These are phyloP conservation scores for Avena eriantha DNA, from an alignment of 176 grass and related monocot species.

Conservation along the genomic window DNA sequence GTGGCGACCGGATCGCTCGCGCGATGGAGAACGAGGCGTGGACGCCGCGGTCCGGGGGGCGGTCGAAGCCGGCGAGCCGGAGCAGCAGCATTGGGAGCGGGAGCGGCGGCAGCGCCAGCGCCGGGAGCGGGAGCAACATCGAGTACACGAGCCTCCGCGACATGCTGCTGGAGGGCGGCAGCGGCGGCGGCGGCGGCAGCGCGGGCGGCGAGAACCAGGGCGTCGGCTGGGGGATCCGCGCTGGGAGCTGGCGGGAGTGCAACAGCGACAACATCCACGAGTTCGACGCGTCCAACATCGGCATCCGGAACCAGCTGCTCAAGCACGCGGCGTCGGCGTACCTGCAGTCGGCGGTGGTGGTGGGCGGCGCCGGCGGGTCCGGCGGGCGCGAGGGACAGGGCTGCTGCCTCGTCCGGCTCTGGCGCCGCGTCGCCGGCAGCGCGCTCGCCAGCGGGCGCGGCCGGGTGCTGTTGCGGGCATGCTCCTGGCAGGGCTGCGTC, in stretches of 20 bases:
- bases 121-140: slow-evolving; percentile 8
- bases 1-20: not conserved
- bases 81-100: slow-evolving; percentile 40
- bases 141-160: slow-evolving; percentile 91
- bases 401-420: slow-evolving; percentile 51
- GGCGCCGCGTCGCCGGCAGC: slow-evolving; percentile 32
- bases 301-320: slow-evolving; percentile 72
- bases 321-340: slow-evolving; percentile 88
- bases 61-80: slow-evolving; percentile 35
- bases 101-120: not conserved
- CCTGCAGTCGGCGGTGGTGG: slow-evolving; percentile 69
- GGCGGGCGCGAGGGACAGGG: slow-evolving; percentile 34
- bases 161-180: slow-evolving; percentile 50
- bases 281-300: slow-evolving; percentile 63
- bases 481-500: slow-evolving; percentile 48
- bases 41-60: slow-evolving; percentile 24
- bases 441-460: not conserved
- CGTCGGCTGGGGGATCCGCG: not conserved
- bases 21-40: slow-evolving; percentile 51
- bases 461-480: slow-evolving; percentile 40
- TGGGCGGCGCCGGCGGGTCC: slow-evolving; percentile 35
- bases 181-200: not conserved
- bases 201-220: not conserved
- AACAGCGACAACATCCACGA: slow-evolving; percentile 46
- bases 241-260: slow-evolving; percentile 27